Base-by-base conservation (phyloP, 768 basidiomycete species). In the Tricholoma furcatifolium region DNA sequence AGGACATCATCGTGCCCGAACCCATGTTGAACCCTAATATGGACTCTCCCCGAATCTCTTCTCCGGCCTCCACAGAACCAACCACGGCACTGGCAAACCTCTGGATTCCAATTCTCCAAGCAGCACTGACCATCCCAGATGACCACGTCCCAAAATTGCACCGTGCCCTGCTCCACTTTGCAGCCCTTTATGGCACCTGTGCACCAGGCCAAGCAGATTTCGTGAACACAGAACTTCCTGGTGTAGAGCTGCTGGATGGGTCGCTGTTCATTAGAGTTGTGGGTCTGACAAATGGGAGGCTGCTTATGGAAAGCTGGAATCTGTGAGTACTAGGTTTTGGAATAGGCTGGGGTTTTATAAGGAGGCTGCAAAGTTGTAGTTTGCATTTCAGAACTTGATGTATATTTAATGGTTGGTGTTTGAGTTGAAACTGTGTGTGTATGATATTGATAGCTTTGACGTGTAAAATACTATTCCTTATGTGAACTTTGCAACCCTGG, bases 231-330 rank as follows among this genome's bases (percentile, higher is more conserved):
- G 70, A 80, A 45, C 65, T 85, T 39, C 69, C 73, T 11, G 84
- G 78, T n/a, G 75, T 73, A 6, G 79, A 80, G 47, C 62, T 69
- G 36, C 58, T 78, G 24, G 87, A 88, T 62, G 87, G 87, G 8
- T 79, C 78, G 15, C 58, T 90, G 43, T 90, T 90, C 62, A 58
- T 85, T 34, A 71, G 85, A 41, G 70, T 71, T 0, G 85, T 83
- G 4, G 75, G 76, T 52, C 57, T 85, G 61, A 81, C 80, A 3
- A 70, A 73, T 20, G 70, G 75, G 50, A 66, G 74, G 50, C 69
- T 71, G 41, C 43, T 4, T 17, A 40, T 10, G 39, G 4, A 15
- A 32, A 38, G 4, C 35, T 14, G n/a, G n/a, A n/a, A n/a, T n/a
- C n/a, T n/a, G n/a, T 6, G 46, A 47, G 1, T 18, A 27, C 45